A percentile compares a stretch with the other conserved stretches of the same genome.
These are phyloP conservation scores for Wallemia mellicola DNA, from an alignment of 1,284 basidiomycete species.

Conservation along the genomic window DNA sequence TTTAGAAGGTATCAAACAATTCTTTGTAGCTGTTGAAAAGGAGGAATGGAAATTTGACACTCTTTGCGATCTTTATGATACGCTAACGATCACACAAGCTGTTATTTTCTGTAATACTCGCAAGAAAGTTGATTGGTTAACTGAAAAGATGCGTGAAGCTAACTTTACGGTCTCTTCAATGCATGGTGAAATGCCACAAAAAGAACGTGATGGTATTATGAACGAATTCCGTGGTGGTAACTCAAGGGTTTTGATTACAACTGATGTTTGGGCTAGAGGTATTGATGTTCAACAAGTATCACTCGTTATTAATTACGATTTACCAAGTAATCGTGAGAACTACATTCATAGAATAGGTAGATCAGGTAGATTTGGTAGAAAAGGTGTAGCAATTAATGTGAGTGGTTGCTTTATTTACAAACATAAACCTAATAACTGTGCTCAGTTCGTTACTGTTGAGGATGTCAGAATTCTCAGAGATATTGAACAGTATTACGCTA, in stretches of 20 bases:
- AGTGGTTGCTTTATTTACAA: constrained; percentile 5
- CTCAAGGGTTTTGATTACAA: constrained; percentile 78
- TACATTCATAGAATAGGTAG: constrained; percentile 95
- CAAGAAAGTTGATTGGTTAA: constrained; percentile 97
- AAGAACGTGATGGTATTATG: constrained; percentile 97
- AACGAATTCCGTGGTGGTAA: constrained; percentile 77
- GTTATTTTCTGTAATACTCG: constrained; percentile 99
- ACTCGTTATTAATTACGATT: constrained; percentile 89
- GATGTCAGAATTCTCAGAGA: constrained; percentile 69
- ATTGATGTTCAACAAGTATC: constrained; percentile 98
- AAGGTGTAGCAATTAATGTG: constrained; percentile 75
- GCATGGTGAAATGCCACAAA: constrained; percentile 96
- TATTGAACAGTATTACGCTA: constrained; percentile 30
- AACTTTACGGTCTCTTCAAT: constrained; percentile 53
- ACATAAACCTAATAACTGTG: constrained; percentile 5
- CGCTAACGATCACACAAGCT: constrained; percentile 93
- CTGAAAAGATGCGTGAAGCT: constrained; percentile 88
- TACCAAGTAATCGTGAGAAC: constrained; percentile 88
- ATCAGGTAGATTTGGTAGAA: constrained; percentile 75
- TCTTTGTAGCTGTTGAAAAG: constrained; percentile 98
- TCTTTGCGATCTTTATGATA: constrained; percentile 90
- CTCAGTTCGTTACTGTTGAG: constrained; percentile 62
- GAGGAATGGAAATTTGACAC: constrained; percentile 99
- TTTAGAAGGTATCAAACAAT: constrained; percentile 97
- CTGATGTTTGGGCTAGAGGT: constrained; percentile 94